phyloP scores from a whole-genome alignment of 1,284 basidiomycete genomes.

The Mycosarcoma maydis region DNA sequence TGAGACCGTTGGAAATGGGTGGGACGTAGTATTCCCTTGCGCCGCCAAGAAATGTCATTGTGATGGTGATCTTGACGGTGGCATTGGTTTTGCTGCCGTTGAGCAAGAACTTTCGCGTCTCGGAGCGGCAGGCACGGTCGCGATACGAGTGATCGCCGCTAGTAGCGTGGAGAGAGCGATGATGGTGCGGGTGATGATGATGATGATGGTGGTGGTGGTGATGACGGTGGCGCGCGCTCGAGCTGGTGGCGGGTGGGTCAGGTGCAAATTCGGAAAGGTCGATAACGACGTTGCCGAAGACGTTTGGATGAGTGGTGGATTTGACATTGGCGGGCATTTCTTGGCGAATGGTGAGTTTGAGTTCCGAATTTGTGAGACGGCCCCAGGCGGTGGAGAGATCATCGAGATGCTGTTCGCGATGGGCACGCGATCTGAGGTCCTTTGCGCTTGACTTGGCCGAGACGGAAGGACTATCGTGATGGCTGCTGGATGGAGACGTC shows the following conservation, averaged over 20 bases:
- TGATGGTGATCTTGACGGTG: slow-evolving; percentile 76
- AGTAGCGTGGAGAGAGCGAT: slow-evolving; percentile 23
- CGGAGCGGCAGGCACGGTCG: slow-evolving; percentile 50
- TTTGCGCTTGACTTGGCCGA: slow-evolving; percentile 42
- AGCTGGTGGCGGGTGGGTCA: slow-evolving; percentile 68
- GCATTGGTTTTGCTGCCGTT: slow-evolving; percentile 81
- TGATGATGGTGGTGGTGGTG: slow-evolving; percentile 47
- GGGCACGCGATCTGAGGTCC: slow-evolving; percentile 24
- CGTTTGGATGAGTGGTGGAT: slow-evolving; percentile 27
- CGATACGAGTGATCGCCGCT: slow-evolving; percentile 32
- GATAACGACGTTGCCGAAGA: slow-evolving; percentile 75
- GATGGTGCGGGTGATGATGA: slow-evolving; percentile 42
- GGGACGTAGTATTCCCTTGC: slow-evolving; percentile 73
- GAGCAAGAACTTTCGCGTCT: slow-evolving; percentile 77
- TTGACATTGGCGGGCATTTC: slow-evolving; percentile 36
- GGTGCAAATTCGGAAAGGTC: slow-evolving; percentile 81
- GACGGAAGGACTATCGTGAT: slow-evolving; percentile 22
- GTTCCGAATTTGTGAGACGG: slow-evolving; percentile 44
- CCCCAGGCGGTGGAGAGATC: slow-evolving; percentile 49
- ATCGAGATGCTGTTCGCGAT: slow-evolving; percentile 29
- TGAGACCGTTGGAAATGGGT: slow-evolving; percentile 51
- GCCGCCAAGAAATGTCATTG: slow-evolving; percentile 73
- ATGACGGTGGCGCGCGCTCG: slow-evolving; percentile 27
- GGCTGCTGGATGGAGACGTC: slow-evolving; percentile 18
- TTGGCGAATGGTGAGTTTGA: slow-evolving; percentile 54